A percentile compares a stretch with the other conserved stretches of the same genome.
phyloP scores from a whole-genome alignment of 2,329 filamentous ascomycete species.

The Aspergillus luchuensis region DNA sequence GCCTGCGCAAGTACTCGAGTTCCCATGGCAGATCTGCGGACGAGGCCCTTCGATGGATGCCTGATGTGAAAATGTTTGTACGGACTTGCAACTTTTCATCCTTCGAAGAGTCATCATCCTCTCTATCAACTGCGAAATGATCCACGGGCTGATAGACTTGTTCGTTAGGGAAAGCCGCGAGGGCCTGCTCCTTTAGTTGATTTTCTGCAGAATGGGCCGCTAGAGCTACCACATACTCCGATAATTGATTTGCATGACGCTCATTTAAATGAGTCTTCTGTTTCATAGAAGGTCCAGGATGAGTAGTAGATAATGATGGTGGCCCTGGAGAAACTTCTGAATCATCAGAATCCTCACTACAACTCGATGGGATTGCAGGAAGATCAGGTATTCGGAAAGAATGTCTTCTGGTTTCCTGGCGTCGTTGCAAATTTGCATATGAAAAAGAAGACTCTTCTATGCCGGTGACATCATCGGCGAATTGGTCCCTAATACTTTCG shows the following conservation, averaged over 20 bases:
- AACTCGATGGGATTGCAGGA: conserved; percentile 64
- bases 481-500: conserved; percentile 1
- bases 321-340: conserved; percentile 50
- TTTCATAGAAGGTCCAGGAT: conserved; percentile 38
- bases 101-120: conserved; percentile 40
- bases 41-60: conserved; percentile 44
- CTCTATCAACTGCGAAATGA: conserved; percentile 49
- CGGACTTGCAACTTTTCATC: conserved; percentile 26
- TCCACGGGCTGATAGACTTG: conserved; percentile 49
- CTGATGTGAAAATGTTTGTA: not conserved
- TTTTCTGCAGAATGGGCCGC: conserved; percentile 78
- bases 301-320: conserved; percentile 35
- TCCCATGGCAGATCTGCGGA: conserved; percentile 65
- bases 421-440: conserved; percentile 44
- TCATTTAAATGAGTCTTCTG: conserved; percentile 39
- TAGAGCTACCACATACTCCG: conserved; percentile 75
- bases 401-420: conserved; percentile 48
- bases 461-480: not conserved
- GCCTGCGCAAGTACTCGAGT: conserved; percentile 76
- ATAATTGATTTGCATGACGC: conserved; percentile 74
- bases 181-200: conserved; percentile 69
- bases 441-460: conserved; percentile 48
- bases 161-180: conserved; percentile 54
- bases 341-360: conserved; percentile 51
- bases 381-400: conserved; percentile 64